Conservation (phyloP, 2,329 filamentous ascomycete species). For the Sporothrix variecibatus region DNA sequence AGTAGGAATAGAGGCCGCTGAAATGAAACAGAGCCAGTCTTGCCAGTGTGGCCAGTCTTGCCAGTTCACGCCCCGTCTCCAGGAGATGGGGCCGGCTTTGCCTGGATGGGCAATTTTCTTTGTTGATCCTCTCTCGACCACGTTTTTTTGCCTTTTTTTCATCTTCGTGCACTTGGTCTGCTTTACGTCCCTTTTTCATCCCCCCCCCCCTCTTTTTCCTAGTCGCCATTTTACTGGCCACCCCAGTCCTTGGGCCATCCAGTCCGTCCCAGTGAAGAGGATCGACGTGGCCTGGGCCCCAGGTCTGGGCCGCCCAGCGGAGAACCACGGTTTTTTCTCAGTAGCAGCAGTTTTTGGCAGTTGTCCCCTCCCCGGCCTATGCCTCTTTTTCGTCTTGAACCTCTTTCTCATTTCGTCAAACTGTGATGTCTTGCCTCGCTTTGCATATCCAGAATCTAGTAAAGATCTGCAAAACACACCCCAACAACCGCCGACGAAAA, state of each 20-base stretch:
- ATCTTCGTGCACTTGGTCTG: not conserved
- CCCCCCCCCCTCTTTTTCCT: not conserved
- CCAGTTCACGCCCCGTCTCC: not conserved
- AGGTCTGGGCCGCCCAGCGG: not conserved
- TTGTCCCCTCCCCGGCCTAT: not conserved
- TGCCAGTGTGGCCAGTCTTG: not conserved
- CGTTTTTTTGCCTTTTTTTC: not conserved
- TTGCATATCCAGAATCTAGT: not conserved
- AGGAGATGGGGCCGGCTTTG: not conserved
- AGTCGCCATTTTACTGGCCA: not conserved
- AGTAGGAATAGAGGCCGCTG: not conserved
- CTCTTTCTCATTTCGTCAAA: not conserved
- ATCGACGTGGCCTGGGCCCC: not conserved
- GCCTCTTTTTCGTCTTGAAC: not conserved
- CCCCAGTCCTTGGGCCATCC: not conserved
- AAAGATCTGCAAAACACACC: constrained; percentile 3
- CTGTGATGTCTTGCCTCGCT: not conserved
- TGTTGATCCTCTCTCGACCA: constrained; percentile 5
- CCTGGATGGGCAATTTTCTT: not conserved
- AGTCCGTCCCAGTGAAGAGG: not conserved
- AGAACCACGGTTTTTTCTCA: not conserved
- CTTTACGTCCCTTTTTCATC: not conserved
- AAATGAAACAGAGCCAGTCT: not conserved
- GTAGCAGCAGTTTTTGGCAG: not conserved
- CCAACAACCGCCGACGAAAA: not conserved